Conservation (phyloP, 768 basidiomycete genomes). For the Lyophyllum shimeji region DNA sequence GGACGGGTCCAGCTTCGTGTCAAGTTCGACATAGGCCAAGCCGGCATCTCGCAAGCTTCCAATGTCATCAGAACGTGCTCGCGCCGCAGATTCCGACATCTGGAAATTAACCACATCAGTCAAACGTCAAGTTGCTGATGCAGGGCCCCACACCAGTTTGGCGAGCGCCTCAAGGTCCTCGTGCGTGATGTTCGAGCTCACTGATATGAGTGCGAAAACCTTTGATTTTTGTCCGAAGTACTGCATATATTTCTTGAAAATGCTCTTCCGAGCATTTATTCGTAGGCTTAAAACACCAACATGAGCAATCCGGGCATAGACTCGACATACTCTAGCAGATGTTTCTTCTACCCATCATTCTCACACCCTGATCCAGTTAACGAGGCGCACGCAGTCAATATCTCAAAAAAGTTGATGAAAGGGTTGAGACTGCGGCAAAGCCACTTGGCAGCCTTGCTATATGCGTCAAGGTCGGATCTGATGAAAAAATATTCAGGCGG, state of each 20-base stretch:
- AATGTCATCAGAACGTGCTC: neutral
- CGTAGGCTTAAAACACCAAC: too few species aligned
- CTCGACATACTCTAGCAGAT: too few species aligned
- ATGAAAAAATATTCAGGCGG: too few species aligned
- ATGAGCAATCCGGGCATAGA: too few species aligned
- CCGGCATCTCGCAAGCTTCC: neutral
- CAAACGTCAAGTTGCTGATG: neutral
- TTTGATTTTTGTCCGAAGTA: neutral
- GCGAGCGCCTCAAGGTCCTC: neutral
- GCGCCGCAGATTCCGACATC: neutral
- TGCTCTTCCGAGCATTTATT: neutral
- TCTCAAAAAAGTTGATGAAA: neutral
- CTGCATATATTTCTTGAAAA: neutral
- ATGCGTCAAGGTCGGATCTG: too few species aligned
- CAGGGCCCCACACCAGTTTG: neutral
- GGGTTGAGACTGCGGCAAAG: too few species aligned
- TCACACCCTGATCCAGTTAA: too few species aligned
- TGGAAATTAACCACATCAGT: neutral
- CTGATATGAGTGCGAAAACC: neutral
- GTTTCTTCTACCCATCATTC: too few species aligned
- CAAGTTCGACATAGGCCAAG: neutral
- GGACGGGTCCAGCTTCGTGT: neutral
- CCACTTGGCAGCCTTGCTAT: too few species aligned
- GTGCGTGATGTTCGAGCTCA: neutral
- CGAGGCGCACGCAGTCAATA: too few species aligned